These are phyloP conservation scores for Talaromyces marneffei DNA, from an alignment of 2,329 filamentous ascomycete genomes.

Conservation along the genomic window DNA sequence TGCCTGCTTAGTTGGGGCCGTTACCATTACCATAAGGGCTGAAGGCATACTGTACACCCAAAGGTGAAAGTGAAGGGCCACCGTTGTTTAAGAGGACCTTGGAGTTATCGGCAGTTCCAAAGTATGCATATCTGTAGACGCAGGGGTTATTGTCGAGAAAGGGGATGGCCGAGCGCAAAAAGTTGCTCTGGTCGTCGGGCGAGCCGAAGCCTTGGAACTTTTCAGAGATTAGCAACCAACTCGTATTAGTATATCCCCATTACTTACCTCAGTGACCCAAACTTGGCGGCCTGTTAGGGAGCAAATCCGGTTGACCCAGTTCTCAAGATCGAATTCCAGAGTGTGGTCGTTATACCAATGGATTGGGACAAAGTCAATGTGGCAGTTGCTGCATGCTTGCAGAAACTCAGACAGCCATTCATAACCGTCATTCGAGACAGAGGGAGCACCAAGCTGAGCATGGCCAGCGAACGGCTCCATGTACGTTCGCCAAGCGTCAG, in stretches of 20 bases:
- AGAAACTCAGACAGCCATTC: constrained; percentile 39
- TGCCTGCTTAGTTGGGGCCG: neutral
- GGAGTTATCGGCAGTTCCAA: constrained; percentile 26
- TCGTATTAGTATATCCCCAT: neutral
- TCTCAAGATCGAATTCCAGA: constrained; percentile 14
- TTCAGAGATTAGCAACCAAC: neutral
- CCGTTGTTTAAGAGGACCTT: constrained; percentile 1
- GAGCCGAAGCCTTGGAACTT: constrained; percentile 34
- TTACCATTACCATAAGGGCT: constrained; percentile 8
- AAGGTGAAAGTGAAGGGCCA: constrained; percentile 10
- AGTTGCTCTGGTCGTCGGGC: constrained; percentile 24
- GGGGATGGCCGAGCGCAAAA: constrained; percentile 34
- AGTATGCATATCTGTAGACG: constrained; percentile 42
- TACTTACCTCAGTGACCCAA: constrained; percentile 36
- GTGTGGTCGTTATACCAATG: constrained; percentile 40
- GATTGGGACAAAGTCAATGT: constrained; percentile 36
- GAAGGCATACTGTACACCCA: constrained; percentile 9
- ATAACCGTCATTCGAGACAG: constrained; percentile 39
- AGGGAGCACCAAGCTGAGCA: constrained; percentile 39
- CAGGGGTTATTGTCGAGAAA: constrained; percentile 34
- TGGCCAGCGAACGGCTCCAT: constrained; percentile 34
- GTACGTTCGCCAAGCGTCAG: constrained; percentile 30
- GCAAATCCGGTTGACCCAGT: constrained; percentile 29
- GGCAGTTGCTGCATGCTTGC: constrained; percentile 33
- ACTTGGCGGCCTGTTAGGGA: constrained; percentile 32